These are phyloP conservation scores for Plasmodium cynomolgi DNA, from an alignment of 169 alveolate species.

Conservation along the genomic window DNA sequence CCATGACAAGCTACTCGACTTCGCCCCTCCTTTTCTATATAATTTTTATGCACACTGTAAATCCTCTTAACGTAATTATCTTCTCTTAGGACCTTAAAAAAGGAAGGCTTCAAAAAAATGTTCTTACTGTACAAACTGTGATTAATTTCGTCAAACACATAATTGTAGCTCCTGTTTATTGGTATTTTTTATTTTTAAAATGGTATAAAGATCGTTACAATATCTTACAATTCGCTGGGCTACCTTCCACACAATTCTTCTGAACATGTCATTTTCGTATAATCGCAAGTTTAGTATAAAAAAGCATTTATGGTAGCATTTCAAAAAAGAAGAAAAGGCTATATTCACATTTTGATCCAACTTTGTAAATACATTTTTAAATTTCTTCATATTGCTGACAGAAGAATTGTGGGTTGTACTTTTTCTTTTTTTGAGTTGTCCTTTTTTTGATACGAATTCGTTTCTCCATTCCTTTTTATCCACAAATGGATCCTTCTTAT, in stretches of 20 bases:
- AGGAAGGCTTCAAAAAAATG: conserved; percentile 44
- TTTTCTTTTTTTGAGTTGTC: not conserved
- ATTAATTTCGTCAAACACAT: conserved; percentile 43
- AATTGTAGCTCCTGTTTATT: conserved; percentile 21
- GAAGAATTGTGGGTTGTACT: not conserved
- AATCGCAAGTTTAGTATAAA: conserved; percentile 24
- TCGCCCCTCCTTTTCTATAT: not conserved
- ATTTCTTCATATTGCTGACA: not conserved
- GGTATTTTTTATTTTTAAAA: conserved; percentile 62
- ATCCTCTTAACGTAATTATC: conserved; percentile 15
- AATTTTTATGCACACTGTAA: not conserved
- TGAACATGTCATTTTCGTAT: conserved; percentile 4
- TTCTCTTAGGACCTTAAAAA: conserved; percentile 49
- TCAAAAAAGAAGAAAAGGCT: conserved; percentile 58
- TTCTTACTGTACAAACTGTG: conserved; percentile 25
- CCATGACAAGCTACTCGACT: not conserved
- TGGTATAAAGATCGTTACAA: conserved; percentile 40
- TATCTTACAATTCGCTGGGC: conserved; percentile 3
- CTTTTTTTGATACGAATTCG: not conserved
- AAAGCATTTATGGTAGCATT: conserved; percentile 52
- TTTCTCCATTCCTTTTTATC: not conserved
- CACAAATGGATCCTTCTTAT: not conserved
- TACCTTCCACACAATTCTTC: conserved; percentile 2
- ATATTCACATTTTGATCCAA: conserved; percentile 29
- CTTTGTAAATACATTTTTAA: conserved; percentile 22